phyloP scores from a whole-genome alignment of 169 alveolate species.

The Perkinsus olseni region DNA sequence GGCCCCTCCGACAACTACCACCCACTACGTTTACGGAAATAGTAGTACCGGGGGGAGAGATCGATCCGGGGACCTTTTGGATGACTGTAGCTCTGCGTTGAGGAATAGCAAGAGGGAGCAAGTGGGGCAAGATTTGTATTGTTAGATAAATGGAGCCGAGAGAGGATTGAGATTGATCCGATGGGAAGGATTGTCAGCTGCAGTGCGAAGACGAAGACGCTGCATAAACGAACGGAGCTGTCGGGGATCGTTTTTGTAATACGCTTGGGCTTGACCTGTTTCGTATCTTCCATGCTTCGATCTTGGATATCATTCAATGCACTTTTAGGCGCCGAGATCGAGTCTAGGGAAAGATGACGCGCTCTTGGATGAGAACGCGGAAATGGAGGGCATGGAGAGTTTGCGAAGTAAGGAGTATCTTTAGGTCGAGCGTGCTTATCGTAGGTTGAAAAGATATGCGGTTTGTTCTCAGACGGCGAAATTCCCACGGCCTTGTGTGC shows the following conservation, averaged over 20 bases:
- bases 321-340: background rate
- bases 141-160: background rate
- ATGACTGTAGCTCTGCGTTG: too few relatives aligned
- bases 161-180: background rate
- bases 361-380: background rate
- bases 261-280: background rate
- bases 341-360: background rate
- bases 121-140: too few relatives aligned
- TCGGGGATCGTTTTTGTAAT: background rate
- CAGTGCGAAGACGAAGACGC: background rate
- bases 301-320: background rate
- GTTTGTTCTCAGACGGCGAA: background rate
- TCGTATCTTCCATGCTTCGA: background rate
- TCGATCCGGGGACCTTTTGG: too few relatives aligned
- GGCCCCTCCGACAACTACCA: background rate
- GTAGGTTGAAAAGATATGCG: background rate
- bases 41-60: too few relatives aligned
- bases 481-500: background rate
- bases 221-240: background rate
- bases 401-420: background rate
- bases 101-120: too few relatives aligned
- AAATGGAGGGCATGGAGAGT: background rate
- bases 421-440: background rate
- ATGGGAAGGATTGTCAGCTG: background rate
- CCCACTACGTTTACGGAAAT: background rate